Conservation (phyloP, 2,329 filamentous ascomycete species). For the Aspergillus terreus region DNA sequence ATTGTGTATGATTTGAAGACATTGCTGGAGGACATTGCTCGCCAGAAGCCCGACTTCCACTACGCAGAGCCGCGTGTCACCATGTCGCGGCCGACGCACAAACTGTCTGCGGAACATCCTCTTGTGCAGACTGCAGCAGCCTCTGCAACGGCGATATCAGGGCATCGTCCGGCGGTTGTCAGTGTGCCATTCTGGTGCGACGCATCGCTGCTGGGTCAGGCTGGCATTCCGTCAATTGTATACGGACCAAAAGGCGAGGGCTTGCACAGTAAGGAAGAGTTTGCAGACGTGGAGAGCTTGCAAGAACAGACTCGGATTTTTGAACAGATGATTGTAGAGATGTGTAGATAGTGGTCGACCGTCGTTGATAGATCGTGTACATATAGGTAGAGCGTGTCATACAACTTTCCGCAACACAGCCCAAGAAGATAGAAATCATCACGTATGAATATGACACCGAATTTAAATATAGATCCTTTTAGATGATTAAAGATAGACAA, state of each 20-base stretch:
- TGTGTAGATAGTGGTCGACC: constrained; percentile 10
- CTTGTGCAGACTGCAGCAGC: constrained; percentile 35
- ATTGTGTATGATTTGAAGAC: constrained; percentile 37
- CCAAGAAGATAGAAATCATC: too few species aligned
- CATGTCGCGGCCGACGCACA: constrained; percentile 43
- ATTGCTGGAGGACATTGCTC: constrained; percentile 33
- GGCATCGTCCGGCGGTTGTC: constrained; percentile 19
- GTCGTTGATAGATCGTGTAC: neutral
- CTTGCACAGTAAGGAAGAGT: constrained; percentile 50
- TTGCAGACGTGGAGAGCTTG: constrained; percentile 45
- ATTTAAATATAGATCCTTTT: too few species aligned
- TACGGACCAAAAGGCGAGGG: constrained; percentile 50
- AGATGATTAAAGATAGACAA: too few species aligned
- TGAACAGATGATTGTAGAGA: constrained; percentile 15
- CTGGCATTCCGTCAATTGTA: constrained; percentile 46
- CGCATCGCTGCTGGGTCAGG: constrained; percentile 45
- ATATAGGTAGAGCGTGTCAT: neutral
- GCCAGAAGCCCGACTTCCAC: constrained; percentile 36
- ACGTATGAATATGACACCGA: too few species aligned
- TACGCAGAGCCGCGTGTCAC: constrained; percentile 38
- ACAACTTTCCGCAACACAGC: too few species aligned
- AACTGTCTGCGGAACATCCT: constrained; percentile 39
- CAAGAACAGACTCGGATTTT: constrained; percentile 26
- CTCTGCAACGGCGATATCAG: constrained; percentile 25
- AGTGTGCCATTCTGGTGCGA: constrained; percentile 49